Percentiles rank a stretch among this genome's conserved stretches.
phyloP scores from a whole-genome alignment of 73 alveolate genomes.

The Loxodes magnus region DNA sequence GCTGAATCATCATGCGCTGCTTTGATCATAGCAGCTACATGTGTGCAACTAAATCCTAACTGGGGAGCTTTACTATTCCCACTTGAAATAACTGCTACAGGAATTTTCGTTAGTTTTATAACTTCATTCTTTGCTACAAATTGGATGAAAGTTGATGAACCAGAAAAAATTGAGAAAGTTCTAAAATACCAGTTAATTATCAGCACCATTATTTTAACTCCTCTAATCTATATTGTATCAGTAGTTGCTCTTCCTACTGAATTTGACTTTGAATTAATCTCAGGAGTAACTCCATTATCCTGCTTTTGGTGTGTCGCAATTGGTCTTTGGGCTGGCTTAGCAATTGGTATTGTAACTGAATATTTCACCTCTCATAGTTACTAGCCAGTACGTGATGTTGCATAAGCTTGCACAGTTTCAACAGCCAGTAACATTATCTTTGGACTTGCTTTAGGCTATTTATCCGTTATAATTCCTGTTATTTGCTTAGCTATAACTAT shows the following conservation, averaged over 20 bases:
- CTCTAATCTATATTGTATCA: slow-evolving; percentile 26
- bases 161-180: slow-evolving; percentile 7
- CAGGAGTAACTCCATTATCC: no score
- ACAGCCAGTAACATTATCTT: slow-evolving; percentile 90
- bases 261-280: no score
- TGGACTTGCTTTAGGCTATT: slow-evolving; percentile 83
- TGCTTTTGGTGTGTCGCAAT: slow-evolving; percentile 51
- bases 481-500: slow-evolving; percentile 61
- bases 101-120: slow-evolving; percentile 54
- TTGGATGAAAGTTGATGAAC: slow-evolving; percentile 18
- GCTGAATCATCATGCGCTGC: slow-evolving; percentile 96
- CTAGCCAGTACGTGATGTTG: slow-evolving; percentile 79
- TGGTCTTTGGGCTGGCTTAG: slow-evolving; percentile 79
- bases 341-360: slow-evolving; percentile 76
- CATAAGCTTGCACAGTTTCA: slow-evolving; percentile 82
- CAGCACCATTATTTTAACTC: slow-evolving; percentile 42
- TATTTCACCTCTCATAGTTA: slow-evolving; percentile 84
- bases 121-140: slow-evolving; percentile 46
- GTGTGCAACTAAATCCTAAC: slow-evolving; percentile 33
- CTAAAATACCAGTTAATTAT: slow-evolving; percentile 15
- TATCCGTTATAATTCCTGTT: slow-evolving; percentile 64
- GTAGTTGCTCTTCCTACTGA: slow-evolving; percentile 36
- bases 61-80: slow-evolving; percentile 61
- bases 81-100: slow-evolving; percentile 61
- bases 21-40: slow-evolving; percentile 77